Percentiles rank a stretch among this genome's conserved stretches.
Conservation (phyloP, 495 filamentous ascomycete genomes). For the Daldinia caldariorum region DNA sequence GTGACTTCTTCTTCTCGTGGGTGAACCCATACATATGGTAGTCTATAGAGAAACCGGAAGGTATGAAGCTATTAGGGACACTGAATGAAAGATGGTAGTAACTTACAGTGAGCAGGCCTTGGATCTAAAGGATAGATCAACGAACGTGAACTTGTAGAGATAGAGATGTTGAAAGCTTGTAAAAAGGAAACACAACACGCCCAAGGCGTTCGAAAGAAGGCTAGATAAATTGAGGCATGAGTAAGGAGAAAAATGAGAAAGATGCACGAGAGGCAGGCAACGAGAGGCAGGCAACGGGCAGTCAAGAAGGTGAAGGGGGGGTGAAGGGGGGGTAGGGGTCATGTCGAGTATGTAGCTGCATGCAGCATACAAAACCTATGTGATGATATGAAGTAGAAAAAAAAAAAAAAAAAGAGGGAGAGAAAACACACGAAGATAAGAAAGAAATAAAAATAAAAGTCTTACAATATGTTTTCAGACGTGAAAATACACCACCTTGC, state of each 20-base stretch:
- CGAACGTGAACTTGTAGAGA: neutral
- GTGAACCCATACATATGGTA: neutral
- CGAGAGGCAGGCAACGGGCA: neutral
- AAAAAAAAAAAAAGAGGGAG: too few species aligned
- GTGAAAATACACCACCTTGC: neutral
- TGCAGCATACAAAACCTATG: neutral
- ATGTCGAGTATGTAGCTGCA: neutral
- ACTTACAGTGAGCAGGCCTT: neutral
- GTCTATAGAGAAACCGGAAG: too few species aligned
- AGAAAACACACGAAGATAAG: too few species aligned
- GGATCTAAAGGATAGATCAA: neutral
- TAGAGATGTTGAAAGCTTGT: neutral
- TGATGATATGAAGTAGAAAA: neutral
- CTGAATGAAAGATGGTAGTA: neutral
- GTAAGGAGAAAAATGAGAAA: neutral
- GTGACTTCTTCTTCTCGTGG: neutral
- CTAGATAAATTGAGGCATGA: neutral
- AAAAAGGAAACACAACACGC: neutral
- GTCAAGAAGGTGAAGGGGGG: neutral
- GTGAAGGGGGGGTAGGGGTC: neutral
- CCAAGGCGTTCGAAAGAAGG: neutral
- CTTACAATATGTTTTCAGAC: neutral
- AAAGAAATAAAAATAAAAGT: neutral
- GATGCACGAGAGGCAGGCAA: neutral
- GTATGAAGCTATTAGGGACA: neutral